Evolutionary conservation across 345 rosid genomes (phyloP).

Genomic region (Lepidium africanum): DNA sequence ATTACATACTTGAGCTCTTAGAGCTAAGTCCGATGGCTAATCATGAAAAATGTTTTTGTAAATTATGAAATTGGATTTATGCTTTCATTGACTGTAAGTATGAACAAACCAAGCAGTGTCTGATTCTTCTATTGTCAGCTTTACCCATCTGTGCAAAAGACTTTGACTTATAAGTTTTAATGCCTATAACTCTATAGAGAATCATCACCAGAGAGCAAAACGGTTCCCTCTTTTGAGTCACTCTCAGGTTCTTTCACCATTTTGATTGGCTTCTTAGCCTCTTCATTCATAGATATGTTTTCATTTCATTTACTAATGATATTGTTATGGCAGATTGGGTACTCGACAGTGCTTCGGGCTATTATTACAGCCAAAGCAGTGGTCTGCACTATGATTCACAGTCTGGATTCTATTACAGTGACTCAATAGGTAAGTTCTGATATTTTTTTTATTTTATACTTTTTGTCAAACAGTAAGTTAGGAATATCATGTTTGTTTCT

Average conservation of each 20-base stretch:
- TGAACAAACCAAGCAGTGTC: neutral
- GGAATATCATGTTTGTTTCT: no score
- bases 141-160: constrained; percentile 9
- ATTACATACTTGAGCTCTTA: neutral
- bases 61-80: neutral
- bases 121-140: neutral
- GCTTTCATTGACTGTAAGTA: neutral
- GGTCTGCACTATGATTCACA: constrained; percentile 72
- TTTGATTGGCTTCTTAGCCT: constrained; percentile 1
- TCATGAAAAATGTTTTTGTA: neutral
- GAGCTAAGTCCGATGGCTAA: neutral
- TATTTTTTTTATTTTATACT: no score
- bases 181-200: constrained; percentile 16
- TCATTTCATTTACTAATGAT: constrained; percentile 21
- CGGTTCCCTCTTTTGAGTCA: constrained; percentile 20
- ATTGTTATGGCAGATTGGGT: constrained; percentile 60
- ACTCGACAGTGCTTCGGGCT: constrained; percentile 57
- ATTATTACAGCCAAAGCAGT: constrained; percentile 49
- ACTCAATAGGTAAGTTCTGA: constrained; percentile 80
- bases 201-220: constrained; percentile 14
- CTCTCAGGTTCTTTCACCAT: constrained; percentile 23
- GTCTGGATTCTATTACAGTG: constrained; percentile 84
- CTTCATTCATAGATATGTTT: neutral
- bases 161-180: constrained; percentile 15
- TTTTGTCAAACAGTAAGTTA: no score